Evolutionary conservation across 208 protist genomes (phyloP), one percentile per base, ranked within the genome.

Genomic region (Trypanosoma vivax): DNA sequence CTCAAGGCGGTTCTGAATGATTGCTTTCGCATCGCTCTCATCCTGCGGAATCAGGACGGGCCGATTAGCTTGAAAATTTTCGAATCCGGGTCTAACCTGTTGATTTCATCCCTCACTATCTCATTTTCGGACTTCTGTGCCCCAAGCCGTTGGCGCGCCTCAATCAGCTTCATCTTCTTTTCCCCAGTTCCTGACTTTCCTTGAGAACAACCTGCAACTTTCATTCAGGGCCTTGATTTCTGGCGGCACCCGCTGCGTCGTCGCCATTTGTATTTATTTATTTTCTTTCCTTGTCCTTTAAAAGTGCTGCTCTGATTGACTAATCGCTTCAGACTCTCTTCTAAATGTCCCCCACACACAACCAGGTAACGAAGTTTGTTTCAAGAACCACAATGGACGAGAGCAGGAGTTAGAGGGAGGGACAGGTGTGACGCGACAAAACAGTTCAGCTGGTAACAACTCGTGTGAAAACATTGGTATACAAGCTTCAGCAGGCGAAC

Each of bases 11-110:
- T 92, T 94, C 24, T 68, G 59, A 5, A 97, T 82, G 45, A 95
- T 95, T 14, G 70, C 78, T 58, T 89, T 94, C 10, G 89, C 94
- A 56, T 97, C 94, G 27, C 59, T 77, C 53, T 86, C 82, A 40
- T 96, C 91, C 55, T 97, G 92, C 5, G 84, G 84, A 37, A 97
- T 83, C 35, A 97, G 81, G 18, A 86, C 27, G 94, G 92, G 10
- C 94, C 94, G 47, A 96, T 96, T 11, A 97, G 80, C 63, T 97
- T 97, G 65, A 95, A 97, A 25, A 97, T 90, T 25, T 65, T 77
- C 1, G 86, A 90, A 30, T 94, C 90, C 0, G 70, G 70, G 46
- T 97, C 91, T 41, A 97, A 59, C 18, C 83, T 76, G 46, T 93
- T 88, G 30, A 97, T 76, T 62, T 97, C 92, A 55, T 96, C 85